Conservation (phyloP, 1,284 basidiomycete species). For the Rhodotorula glutinis region DNA sequence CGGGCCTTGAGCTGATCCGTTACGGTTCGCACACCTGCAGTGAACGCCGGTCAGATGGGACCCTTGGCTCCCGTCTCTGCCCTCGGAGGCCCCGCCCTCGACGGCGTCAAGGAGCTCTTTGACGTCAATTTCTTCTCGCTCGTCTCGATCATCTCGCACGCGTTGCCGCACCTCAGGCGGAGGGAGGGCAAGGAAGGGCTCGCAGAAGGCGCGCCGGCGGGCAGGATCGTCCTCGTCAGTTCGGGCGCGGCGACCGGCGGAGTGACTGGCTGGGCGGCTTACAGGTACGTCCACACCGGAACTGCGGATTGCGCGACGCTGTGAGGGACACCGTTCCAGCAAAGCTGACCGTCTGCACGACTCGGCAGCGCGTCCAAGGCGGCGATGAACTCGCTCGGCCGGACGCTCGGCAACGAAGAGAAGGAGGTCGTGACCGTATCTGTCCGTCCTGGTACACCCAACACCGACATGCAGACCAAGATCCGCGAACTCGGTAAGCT, state of each 20-base stretch:
- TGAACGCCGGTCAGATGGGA: conserved; percentile 71
- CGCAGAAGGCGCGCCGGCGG: conserved; percentile 44
- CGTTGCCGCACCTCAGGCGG: conserved; percentile 62
- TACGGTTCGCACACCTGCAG: conserved; percentile 49
- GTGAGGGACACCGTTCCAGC: too few species aligned
- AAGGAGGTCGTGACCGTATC: conserved; percentile 67
- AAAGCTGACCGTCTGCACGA: background rate
- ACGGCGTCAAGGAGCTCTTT: conserved; percentile 48
- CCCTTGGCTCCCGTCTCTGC: conserved; percentile 49
- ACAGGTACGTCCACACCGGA: conserved; percentile 47
- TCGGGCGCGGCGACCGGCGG: conserved; percentile 72
- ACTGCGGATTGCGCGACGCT: too few species aligned
- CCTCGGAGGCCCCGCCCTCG: conserved; percentile 24
- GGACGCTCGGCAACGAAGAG: conserved; percentile 76
- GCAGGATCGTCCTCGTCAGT: conserved; percentile 71
- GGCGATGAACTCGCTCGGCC: conserved; percentile 70
- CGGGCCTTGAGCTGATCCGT: background rate
- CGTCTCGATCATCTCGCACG: conserved; percentile 61
- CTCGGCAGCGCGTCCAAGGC: conserved; percentile 52
- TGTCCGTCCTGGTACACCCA: conserved; percentile 78
- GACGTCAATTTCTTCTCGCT: conserved; percentile 83
- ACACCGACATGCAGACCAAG: conserved; percentile 48
- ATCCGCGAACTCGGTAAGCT: conserved; percentile 36
- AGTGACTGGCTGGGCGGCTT: conserved; percentile 69
- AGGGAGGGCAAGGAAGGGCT: conserved; percentile 45